Conservation (phyloP, 2,329 filamentous ascomycete species). For the Diaporthe ilicicola region DNA sequence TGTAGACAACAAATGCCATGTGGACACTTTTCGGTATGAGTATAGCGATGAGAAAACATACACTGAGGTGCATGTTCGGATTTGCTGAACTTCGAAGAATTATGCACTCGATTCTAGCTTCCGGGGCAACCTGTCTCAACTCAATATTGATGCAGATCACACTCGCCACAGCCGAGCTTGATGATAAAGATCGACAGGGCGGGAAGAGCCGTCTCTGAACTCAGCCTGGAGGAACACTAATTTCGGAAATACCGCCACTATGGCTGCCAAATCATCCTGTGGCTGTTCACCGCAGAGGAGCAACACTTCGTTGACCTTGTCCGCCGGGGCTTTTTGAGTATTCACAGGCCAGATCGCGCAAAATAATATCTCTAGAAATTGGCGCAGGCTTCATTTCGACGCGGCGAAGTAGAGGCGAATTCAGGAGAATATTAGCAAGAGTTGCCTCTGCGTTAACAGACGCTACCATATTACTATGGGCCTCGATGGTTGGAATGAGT, state of each 20-base stretch:
- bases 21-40: too few relatives aligned
- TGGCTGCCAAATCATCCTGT: not conserved
- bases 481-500: not conserved
- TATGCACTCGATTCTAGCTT: too few relatives aligned
- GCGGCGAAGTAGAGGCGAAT: not conserved
- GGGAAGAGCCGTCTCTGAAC: not conserved
- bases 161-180: too few relatives aligned
- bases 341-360: fast-evolving
- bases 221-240: not conserved
- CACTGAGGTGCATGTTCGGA: too few relatives aligned
- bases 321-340: too few relatives aligned
- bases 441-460: not conserved
- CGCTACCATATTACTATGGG: not conserved
- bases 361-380: not conserved
- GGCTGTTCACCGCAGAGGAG: not conserved
- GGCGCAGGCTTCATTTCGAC: not conserved
- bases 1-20: too few relatives aligned
- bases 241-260: not conserved
- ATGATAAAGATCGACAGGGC: too few relatives aligned
- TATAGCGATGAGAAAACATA: too few relatives aligned
- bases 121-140: too few relatives aligned
- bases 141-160: too few relatives aligned
- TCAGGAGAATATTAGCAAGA: not conserved
- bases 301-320: not conserved
- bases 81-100: too few relatives aligned